These are phyloP conservation scores for Tetrapyrgos nigripes DNA, from an alignment of 1,284 basidiomycete genomes.

Conservation along the genomic window DNA sequence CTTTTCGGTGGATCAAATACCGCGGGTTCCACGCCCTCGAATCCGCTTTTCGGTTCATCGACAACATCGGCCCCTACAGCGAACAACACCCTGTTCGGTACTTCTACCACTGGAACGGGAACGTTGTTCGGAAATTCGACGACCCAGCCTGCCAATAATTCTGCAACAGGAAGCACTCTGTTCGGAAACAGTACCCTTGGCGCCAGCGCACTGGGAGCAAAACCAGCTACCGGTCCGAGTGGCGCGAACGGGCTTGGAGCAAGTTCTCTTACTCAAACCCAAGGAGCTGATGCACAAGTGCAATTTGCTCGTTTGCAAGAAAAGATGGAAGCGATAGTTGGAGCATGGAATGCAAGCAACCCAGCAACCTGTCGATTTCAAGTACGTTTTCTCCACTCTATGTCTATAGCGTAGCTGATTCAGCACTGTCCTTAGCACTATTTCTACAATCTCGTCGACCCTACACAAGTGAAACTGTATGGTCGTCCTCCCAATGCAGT, in stretches of 20 bases:
- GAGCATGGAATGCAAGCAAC: constrained; percentile 76
- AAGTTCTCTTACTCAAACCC: constrained; percentile 42
- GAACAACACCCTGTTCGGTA: constrained; percentile 16
- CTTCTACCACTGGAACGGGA: constrained; percentile 2
- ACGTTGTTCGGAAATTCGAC: constrained; percentile 25
- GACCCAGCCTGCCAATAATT: constrained; percentile 7
- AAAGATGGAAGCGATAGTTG: constrained; percentile 70
- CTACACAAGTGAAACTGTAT: constrained; percentile 71
- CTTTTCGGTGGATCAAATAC: constrained; percentile 22
- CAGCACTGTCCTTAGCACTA: constrained; percentile 58
- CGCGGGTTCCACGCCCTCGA: constrained; percentile 1
- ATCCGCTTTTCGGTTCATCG: constrained; percentile 20
- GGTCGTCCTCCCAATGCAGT: constrained; percentile 77
- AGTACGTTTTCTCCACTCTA: constrained; percentile 47
- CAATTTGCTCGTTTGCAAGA: constrained; percentile 66
- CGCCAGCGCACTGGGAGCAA: constrained; percentile 25
- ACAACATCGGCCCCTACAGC: constrained; percentile 14
- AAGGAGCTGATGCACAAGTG: constrained; percentile 62
- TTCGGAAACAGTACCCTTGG: constrained; percentile 38
- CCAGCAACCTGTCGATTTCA: constrained; percentile 81
- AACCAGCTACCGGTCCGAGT: constrained; percentile 4
- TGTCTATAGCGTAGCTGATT: neutral
- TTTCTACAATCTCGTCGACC: constrained; percentile 89
- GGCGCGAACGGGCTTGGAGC: constrained; percentile 24
- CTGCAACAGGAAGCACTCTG: constrained; percentile 28